These are phyloP conservation scores for Gracilaria gracilis DNA, from an alignment of 23 red algal genomes.

Conservation along the genomic window DNA sequence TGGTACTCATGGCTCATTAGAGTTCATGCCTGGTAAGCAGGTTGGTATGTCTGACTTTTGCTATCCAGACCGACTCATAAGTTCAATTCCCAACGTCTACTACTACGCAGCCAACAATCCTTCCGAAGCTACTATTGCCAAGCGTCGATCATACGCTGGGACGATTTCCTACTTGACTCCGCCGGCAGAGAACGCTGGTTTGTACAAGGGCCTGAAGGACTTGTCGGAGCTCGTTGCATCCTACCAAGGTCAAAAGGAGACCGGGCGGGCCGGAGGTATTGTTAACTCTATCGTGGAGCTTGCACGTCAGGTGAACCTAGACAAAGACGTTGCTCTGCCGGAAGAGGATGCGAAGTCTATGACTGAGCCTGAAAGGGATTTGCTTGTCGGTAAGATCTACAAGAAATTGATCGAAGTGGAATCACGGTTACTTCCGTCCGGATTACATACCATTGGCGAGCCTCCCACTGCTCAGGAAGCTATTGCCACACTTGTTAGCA, in stretches of 20 bases:
- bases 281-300: conserved; percentile 89
- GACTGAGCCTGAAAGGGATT: conserved; percentile 71
- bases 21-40: conserved; percentile 99
- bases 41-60: conserved; percentile 97
- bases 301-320: conserved; percentile 90
- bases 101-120: conserved; percentile 99
- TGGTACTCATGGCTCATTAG: conserved; percentile 97
- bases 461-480: conserved; percentile 96
- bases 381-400: conserved; percentile 92
- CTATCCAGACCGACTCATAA: conserved; percentile 96
- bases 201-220: conserved; percentile 99
- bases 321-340: conserved; percentile 86
- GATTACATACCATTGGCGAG: conserved; percentile 96
- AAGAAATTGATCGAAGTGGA: conserved; percentile 98
- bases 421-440: conserved; percentile 89
- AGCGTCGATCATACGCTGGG: conserved; percentile 96
- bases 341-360: conserved; percentile 74
- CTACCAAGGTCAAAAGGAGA: conserved; percentile 90
- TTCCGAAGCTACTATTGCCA: conserved; percentile 98
- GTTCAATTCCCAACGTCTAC: conserved; percentile 95
- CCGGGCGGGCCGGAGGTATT: conserved; percentile 79
- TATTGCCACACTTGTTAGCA: conserved; percentile 96
- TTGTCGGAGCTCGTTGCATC: conserved; percentile 87
- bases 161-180: conserved; percentile 99
- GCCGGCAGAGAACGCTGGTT: conserved; percentile 96